Percentiles rank a stretch among this genome's conserved stretches.
Conservation (phyloP, 192 early-diverging fungal species). For the Kappamyces sp. region DNA sequence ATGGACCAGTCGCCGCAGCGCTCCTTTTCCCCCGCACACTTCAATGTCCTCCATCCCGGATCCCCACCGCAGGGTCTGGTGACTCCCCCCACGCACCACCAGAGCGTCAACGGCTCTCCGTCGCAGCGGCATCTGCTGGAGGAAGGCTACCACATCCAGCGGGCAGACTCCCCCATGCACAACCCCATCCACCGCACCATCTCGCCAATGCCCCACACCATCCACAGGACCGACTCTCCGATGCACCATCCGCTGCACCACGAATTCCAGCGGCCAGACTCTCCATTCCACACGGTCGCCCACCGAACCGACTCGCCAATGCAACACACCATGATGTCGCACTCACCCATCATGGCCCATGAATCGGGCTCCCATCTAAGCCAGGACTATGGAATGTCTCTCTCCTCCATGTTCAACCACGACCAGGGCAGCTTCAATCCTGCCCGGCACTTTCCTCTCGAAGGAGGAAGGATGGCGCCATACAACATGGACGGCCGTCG, state of each 20-base stretch:
- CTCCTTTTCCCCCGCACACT: slow-evolving; percentile 4
- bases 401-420: slow-evolving; percentile 7
- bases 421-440: no score
- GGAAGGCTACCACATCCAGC: no score
- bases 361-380: no score
- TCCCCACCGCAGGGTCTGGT: slow-evolving; percentile 6
- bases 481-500: slow-evolving; percentile 10
- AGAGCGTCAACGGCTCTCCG: background rate
- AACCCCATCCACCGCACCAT: slow-evolving; percentile 2
- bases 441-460: no score
- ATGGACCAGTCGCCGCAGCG: slow-evolving; percentile 1
- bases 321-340: background rate
- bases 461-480: no score
- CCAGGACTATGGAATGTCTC: background rate
- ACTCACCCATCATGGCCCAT: background rate
- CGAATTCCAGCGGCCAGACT: background rate
- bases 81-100: slow-evolving; percentile 2
- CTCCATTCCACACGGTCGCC: background rate
- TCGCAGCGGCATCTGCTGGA: no score
- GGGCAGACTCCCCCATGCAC: no score
- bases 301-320: background rate
- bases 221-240: slow-evolving; percentile 8
- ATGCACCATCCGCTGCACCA: slow-evolving; percentile 1
- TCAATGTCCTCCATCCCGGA: slow-evolving; percentile 5
- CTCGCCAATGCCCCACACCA: background rate